Evolutionary conservation across 2,329 filamentous ascomycete genomes (phyloP), one percentile per base, ranked within the genome.

Genomic region (Monilinia laxa): DNA sequence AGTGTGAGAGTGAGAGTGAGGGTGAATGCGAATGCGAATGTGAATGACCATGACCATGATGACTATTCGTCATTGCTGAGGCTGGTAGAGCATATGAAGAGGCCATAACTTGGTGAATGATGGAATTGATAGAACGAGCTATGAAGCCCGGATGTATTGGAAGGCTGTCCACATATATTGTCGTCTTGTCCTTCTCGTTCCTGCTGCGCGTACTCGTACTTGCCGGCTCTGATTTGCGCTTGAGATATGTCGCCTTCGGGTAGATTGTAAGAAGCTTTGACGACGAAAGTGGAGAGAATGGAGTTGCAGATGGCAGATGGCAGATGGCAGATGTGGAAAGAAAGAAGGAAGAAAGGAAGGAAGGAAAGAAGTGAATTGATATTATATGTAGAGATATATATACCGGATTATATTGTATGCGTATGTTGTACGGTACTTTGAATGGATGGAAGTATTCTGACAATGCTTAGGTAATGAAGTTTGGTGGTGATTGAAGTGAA

Each of bases 41-140:
- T 16, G 12, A 16, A 42, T 42, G 40, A 16, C 12, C 40, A 70
- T 75, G 58, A 7, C 45, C 45, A 57, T 68, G 67, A 62, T 76
- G 75, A 55, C 70, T 71, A 66, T 75, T 71, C 58, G 73, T 73
- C 49, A 76, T 73, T 52, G 75, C 71, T 42, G 75, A 75, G 51
- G 72, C 74, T 59, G 76, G 75, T 35, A 77, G 71, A 66, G 74
- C 73, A 71, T 76, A 76, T 49, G 75, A 72, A 54, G 76, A 76
- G 68, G 75, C 75, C 76, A 77, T 77, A 6, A 53, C 55, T 65
- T 54, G 38, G 72, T 57, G 51, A 28, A 57, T 54, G 64, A 67
- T 57, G 55, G 35, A 16, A 57, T 45, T 42, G 42, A 51, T 65
- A 9, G 49, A 64, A 69, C 51, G 71, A 75, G 72, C 71, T 59